Evolutionary conservation across 306 rosid genomes (phyloP).

Genomic region (Begonia fuchsioides): DNA sequence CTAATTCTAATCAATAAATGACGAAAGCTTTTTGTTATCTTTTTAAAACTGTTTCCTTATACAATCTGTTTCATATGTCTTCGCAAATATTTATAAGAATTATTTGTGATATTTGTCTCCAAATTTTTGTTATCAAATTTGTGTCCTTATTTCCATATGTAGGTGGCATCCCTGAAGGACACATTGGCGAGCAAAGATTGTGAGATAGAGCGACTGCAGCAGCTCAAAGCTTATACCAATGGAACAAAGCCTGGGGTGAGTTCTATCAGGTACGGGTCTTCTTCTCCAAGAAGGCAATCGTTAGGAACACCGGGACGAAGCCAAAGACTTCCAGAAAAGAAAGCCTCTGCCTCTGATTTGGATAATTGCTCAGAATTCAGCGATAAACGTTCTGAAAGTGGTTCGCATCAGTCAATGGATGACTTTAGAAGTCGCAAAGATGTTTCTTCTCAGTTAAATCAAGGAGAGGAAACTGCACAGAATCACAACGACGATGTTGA

Average conservation of each 20-base stretch:
- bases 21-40: no score
- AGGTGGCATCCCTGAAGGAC: slow-evolving; percentile 77
- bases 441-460: slow-evolving; percentile 23
- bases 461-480: slow-evolving; percentile 27
- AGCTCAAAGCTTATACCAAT: slow-evolving; percentile 37
- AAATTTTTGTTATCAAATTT: slow-evolving; percentile 5
- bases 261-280: slow-evolving; percentile 34
- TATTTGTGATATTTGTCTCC: not conserved
- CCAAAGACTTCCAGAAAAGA: slow-evolving; percentile 26
- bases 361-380: slow-evolving; percentile 67
- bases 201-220: slow-evolving; percentile 66
- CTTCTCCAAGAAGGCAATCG: slow-evolving; percentile 65
- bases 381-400: slow-evolving; percentile 73
- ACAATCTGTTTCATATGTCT: no score
- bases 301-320: slow-evolving; percentile 31
- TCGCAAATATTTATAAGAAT: no score
- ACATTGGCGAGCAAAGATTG: slow-evolving; percentile 54
- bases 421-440: slow-evolving; percentile 45
- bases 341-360: slow-evolving; percentile 35
- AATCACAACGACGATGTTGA: slow-evolving; percentile 57
- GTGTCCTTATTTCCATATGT: slow-evolving; percentile 6
- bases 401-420: slow-evolving; percentile 59
- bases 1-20: no score
- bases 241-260: slow-evolving; percentile 29
- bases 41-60: no score